Conservation (phyloP, 257 asterid genomes). For the Penstemon barbatus region DNA sequence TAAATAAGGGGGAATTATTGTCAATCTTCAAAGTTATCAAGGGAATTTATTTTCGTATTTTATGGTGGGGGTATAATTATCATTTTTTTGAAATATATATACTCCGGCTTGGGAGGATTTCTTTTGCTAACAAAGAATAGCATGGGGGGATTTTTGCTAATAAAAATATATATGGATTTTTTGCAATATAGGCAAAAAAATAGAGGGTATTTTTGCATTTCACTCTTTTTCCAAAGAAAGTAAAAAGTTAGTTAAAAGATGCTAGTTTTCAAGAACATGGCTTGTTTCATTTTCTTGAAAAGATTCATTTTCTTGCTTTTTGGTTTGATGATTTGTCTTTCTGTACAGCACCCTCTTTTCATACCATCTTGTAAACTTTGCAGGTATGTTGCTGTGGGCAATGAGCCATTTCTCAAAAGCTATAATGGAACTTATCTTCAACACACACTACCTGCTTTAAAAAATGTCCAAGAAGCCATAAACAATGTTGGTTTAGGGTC, state of each 20-base stretch:
- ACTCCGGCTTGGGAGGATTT: too few species aligned
- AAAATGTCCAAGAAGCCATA: constrained; percentile 76
- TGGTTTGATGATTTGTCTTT: constrained; percentile 5
- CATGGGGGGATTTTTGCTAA: too few species aligned
- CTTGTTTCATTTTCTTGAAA: constrained; percentile 18
- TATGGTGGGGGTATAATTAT: too few species aligned
- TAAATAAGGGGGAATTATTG: too few species aligned
- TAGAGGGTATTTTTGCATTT: too few species aligned
- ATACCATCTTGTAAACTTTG: constrained; percentile 1
- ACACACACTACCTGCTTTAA: constrained; percentile 70
- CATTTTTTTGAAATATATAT: background rate
- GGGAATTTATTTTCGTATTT: too few species aligned
- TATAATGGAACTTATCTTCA: constrained; percentile 63
- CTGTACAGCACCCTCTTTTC: background rate
- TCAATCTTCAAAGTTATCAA: too few species aligned
- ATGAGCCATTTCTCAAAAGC: constrained; percentile 82
- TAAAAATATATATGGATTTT: too few species aligned
- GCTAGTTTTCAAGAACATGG: constrained; percentile 17
- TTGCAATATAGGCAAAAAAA: too few species aligned
- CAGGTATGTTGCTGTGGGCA: constrained; percentile 94
- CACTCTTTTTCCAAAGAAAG: background rate
- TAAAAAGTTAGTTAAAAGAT: constrained; percentile 1
- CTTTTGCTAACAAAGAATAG: too few species aligned
- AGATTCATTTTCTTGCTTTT: background rate
- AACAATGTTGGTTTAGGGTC: constrained; percentile 67